These are phyloP conservation scores for Peronospora destructor DNA, from an alignment of 352 stramenopile species.

Conservation along the genomic window DNA sequence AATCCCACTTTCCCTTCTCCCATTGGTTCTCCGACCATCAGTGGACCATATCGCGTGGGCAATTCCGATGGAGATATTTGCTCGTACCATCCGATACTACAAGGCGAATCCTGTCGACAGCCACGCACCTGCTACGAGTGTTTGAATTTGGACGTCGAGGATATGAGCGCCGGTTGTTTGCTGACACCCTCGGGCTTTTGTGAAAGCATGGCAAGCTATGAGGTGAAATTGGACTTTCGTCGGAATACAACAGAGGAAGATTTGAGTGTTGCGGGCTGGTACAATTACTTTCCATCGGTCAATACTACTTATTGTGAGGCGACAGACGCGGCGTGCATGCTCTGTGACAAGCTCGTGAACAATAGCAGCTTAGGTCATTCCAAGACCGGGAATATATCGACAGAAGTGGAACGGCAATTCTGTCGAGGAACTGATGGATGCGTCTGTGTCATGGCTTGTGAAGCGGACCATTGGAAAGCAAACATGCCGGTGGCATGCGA, in stretches of 20 bases:
- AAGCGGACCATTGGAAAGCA: conserved; percentile 41
- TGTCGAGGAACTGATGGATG: conserved; percentile 48
- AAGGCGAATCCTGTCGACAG: conserved; percentile 39
- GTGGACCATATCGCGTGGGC: conserved; percentile 32
- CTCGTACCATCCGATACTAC: conserved; percentile 47
- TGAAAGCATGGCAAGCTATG: conserved; percentile 47
- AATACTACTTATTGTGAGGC: conserved; percentile 64
- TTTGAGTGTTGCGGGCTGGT: conserved; percentile 29
- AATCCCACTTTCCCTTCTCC: conserved; percentile 14
- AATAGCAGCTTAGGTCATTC: conserved; percentile 22
- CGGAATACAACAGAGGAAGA: conserved; percentile 41
- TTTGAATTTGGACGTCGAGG: conserved; percentile 40
- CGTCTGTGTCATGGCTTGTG: conserved; percentile 59
- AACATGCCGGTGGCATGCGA: conserved; percentile 49
- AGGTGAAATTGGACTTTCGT: conserved; percentile 44
- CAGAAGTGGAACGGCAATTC: conserved; percentile 40
- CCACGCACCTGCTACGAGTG: conserved; percentile 67
- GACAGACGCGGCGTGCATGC: conserved; percentile 41
- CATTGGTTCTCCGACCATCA: conserved; percentile 18
- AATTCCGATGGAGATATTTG: conserved; percentile 48
- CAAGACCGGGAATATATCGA: conserved; percentile 29
- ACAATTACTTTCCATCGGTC: conserved; percentile 58
- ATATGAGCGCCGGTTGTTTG: conserved; percentile 40
- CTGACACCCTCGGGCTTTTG: conserved; percentile 52
- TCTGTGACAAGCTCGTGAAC: conserved; percentile 36